Evolutionary conservation across 148 eudicot species (phyloP).

Genomic region (Silene uniflora): DNA sequence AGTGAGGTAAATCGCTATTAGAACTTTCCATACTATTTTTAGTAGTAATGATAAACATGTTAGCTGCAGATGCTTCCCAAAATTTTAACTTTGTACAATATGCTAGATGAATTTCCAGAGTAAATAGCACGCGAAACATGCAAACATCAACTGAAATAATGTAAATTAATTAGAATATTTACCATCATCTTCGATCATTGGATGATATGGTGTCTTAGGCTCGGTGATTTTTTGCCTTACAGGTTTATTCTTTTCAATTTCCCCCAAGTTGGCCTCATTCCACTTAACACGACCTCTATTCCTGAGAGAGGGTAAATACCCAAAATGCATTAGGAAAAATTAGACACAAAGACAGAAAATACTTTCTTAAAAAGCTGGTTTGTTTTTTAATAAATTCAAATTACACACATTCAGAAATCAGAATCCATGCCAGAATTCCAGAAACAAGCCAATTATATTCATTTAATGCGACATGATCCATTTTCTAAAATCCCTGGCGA

Average conservation of each 20-base stretch:
- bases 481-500: background rate
- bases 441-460: background rate
- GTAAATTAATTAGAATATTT: conserved; percentile 3
- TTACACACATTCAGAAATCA: background rate
- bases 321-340: background rate
- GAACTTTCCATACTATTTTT: background rate
- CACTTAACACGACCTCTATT: conserved; percentile 67
- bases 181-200: conserved; percentile 76
- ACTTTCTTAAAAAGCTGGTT: background rate
- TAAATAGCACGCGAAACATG: background rate
- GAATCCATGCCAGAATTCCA: background rate
- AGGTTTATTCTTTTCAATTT: conserved; percentile 89
- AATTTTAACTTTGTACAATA: background rate
- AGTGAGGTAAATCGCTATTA: background rate
- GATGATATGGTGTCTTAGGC: conserved; percentile 96
- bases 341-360: conserved; percentile 3
- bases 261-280: conserved; percentile 80
- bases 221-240: conserved; percentile 94
- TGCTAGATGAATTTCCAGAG: background rate
- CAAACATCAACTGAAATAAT: background rate
- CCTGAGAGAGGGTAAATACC: conserved; percentile 20
- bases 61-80: background rate
- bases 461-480: background rate
- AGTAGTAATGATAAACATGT: background rate
- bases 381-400: background rate